A percentile compares a stretch with the other conserved stretches of the same genome.
Conservation (phyloP, 495 filamentous ascomycete genomes). For the Usnea hakonensis region DNA sequence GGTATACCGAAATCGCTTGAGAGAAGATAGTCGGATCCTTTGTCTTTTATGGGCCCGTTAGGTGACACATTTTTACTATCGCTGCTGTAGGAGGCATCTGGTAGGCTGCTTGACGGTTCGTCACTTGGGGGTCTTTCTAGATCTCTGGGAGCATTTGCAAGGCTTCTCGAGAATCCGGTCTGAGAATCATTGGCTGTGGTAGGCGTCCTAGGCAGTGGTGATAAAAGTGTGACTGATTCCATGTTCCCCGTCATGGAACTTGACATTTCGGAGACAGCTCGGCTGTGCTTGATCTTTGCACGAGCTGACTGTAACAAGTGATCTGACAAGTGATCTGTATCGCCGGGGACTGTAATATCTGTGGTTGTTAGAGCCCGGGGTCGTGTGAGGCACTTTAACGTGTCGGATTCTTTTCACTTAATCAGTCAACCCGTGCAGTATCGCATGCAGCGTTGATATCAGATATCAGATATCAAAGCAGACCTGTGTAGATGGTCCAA, state of each 20-base stretch:
- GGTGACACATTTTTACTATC: background rate
- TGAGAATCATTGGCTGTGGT: background rate
- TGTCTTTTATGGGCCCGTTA: background rate
- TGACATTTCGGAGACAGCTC: conserved; percentile 18
- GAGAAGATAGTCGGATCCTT: background rate
- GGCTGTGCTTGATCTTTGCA: conserved; percentile 13
- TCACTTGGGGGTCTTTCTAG: background rate
- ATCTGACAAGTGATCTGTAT: background rate
- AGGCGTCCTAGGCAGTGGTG: background rate
- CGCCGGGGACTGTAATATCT: background rate
- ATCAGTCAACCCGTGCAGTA: conserved; percentile 4
- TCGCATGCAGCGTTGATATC: background rate
- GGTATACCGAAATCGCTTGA: background rate
- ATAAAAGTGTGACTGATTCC: background rate
- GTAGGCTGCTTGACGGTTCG: background rate
- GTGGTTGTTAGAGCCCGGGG: conserved; percentile 6
- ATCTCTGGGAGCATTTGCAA: background rate
- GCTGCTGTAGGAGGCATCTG: background rate
- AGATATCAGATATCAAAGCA: background rate
- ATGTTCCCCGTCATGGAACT: background rate
- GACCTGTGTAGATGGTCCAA: background rate
- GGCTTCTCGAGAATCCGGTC: background rate
- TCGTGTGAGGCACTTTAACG: background rate
- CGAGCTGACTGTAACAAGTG: background rate
- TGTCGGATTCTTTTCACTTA: background rate